Percentiles rank a stretch among this genome's conserved stretches.
Conservation (phyloP, 495 filamentous ascomycete species). For the Penicillium robsamsonii region DNA sequence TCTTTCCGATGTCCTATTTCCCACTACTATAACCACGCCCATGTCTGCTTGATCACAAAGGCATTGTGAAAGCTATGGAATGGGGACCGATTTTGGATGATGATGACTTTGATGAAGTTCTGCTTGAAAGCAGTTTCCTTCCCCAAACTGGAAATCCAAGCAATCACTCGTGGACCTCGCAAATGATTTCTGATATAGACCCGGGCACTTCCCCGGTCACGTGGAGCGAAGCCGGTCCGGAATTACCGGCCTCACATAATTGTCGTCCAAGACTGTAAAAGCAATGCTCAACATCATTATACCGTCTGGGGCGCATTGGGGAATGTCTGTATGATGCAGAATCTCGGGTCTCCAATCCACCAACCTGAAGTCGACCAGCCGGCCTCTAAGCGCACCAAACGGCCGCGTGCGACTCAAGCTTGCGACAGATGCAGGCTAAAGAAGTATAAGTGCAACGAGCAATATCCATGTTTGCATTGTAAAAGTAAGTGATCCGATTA, state of each 20-base stretch:
- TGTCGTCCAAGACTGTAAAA: conserved; percentile 12
- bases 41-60: too few relatives aligned
- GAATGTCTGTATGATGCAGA: conserved; percentile 16
- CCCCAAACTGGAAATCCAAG: too few relatives aligned
- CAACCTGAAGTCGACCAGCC: conserved; percentile 20
- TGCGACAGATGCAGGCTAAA: conserved; percentile 44
- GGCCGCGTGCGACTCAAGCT: conserved; percentile 41
- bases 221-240: conserved; percentile 11
- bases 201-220: conserved; percentile 9
- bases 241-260: conserved; percentile 16
- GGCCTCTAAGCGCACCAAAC: conserved; percentile 32
- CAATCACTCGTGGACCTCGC: background rate
- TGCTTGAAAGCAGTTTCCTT: too few relatives aligned
- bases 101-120: too few relatives aligned
- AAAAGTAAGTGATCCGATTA: conserved; percentile 29
- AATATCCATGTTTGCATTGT: conserved; percentile 41
- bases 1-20: too few relatives aligned
- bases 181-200: background rate
- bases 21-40: too few relatives aligned
- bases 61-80: too few relatives aligned
- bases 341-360: conserved; percentile 6
- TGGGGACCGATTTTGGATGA: too few relatives aligned
- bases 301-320: background rate
- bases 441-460: conserved; percentile 48
- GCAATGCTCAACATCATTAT: conserved; percentile 1